Percentiles rank a stretch among this genome's conserved stretches.
phyloP scores from a whole-genome alignment of 78 protist genomes.

The Acrasis kona region DNA sequence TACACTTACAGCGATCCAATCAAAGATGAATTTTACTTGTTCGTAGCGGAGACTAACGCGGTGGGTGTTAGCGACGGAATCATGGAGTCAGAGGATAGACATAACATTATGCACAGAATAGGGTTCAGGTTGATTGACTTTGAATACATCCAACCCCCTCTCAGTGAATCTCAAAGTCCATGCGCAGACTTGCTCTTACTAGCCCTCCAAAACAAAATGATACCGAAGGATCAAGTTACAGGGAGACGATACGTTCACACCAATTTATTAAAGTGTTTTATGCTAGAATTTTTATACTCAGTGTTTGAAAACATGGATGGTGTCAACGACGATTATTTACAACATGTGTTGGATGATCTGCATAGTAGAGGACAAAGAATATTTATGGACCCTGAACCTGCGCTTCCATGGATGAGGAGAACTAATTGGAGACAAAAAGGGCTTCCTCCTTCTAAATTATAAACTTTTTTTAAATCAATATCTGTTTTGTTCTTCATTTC shows the following conservation, averaged over 20 bases:
- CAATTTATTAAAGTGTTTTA: not conserved
- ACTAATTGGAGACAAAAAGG: no score
- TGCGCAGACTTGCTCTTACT: constrained; percentile 3
- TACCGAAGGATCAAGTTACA: no score
- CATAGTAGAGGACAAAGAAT: no score
- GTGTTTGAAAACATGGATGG: not conserved
- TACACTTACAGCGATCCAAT: not conserved
- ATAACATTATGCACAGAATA: not conserved
- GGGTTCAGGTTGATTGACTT: not conserved
- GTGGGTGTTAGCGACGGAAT: not conserved
- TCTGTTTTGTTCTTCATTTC: not conserved
- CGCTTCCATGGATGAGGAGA: no score
- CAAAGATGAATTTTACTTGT: not conserved
- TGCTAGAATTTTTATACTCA: not conserved
- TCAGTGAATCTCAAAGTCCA: not conserved
- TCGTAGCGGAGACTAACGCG: constrained; percentile 12
- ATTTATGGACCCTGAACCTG: no score
- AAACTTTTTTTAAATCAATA: not conserved
- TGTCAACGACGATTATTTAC: not conserved
- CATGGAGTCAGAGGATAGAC: constrained; percentile 10
- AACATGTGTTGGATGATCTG: no score
- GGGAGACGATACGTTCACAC: not conserved
- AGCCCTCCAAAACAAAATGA: no score
- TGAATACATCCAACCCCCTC: constrained; percentile 15
- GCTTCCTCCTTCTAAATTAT: not conserved